Percentiles rank a stretch among this genome's conserved stretches.
phyloP scores from a whole-genome alignment of 129 eudicot genomes.

The Tanacetum coccineum region DNA sequence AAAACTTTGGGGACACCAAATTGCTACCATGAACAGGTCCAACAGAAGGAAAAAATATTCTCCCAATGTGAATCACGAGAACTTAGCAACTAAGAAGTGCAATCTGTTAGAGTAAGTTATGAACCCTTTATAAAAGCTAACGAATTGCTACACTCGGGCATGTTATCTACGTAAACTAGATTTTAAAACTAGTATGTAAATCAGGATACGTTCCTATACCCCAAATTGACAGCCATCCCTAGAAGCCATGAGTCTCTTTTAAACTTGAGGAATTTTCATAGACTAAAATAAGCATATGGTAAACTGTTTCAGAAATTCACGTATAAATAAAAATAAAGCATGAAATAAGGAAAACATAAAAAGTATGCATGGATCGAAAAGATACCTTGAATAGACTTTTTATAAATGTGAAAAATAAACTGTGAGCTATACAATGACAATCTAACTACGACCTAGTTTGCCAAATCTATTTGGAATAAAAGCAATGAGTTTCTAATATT shows the following conservation, averaged over 20 bases:
- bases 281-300: not conserved
- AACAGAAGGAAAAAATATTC: not conserved
- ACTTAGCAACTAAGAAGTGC: conserved; percentile 11
- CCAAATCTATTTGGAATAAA: not conserved
- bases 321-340: conserved; percentile 11
- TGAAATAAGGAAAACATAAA: not conserved
- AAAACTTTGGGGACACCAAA: conserved; percentile 14
- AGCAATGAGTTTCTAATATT: conserved; percentile 17
- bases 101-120: not conserved
- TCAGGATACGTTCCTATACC: not conserved
- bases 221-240: not conserved
- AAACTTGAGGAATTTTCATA: not conserved
- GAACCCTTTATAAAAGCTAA: conserved; percentile 5
- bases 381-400: not conserved
- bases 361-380: conserved; percentile 11
- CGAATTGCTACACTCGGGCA: not conserved
- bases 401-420: conserved; percentile 4
- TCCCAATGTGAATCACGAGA: conserved; percentile 8
- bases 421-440: conserved; percentile 14
- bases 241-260: not conserved
- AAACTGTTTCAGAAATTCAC: conserved; percentile 4
- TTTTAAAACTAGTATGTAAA: not conserved
- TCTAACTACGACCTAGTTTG: conserved; percentile 15
- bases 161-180: not conserved
- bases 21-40: not conserved